These are phyloP conservation scores for Cocos nucifera DNA, from an alignment of 176 grass and related monocot species.

Conservation along the genomic window DNA sequence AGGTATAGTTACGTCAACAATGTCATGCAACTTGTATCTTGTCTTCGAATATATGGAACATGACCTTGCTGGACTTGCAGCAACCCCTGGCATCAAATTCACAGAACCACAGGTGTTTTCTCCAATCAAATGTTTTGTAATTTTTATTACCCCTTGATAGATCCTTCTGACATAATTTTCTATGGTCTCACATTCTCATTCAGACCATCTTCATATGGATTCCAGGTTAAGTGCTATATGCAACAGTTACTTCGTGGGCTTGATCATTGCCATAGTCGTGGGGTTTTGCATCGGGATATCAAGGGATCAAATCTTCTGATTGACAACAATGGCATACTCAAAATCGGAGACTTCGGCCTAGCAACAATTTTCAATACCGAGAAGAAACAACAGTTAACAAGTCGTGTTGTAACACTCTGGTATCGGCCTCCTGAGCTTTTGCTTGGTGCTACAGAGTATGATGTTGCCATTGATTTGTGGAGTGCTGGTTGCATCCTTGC, in stretches of 20 bases:
- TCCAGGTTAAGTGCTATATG: constrained; percentile 56
- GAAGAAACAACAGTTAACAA: constrained; percentile 34
- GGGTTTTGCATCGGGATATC: constrained; percentile 58
- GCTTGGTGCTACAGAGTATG: constrained; percentile 48
- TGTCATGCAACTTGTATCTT: constrained; percentile 47
- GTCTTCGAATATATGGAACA: constrained; percentile 19
- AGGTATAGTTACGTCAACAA: constrained; percentile 57
- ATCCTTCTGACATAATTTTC: no score
- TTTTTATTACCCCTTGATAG: no score
- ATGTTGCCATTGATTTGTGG: constrained; percentile 52
- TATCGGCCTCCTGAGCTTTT: constrained; percentile 67
- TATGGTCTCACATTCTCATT: not conserved
- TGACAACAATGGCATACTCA: constrained; percentile 37
- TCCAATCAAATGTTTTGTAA: not conserved
- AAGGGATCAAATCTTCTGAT: constrained; percentile 63
- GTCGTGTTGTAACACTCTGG: constrained; percentile 70
- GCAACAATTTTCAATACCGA: constrained; percentile 43
- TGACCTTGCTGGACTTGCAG: constrained; percentile 41
- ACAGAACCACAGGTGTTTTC: constrained; percentile 36
- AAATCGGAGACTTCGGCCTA: constrained; percentile 57
- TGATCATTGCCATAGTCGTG: constrained; percentile 40
- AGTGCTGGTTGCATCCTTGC: constrained; percentile 66
- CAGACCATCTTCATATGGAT: not conserved
- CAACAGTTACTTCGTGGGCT: constrained; percentile 43
- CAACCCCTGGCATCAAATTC: constrained; percentile 37